Percentiles rank a stretch among this genome's conserved stretches.
These are phyloP conservation scores for Yamagishiella unicocca DNA, from an alignment of 139 green algal genomes.

Conservation along the genomic window DNA sequence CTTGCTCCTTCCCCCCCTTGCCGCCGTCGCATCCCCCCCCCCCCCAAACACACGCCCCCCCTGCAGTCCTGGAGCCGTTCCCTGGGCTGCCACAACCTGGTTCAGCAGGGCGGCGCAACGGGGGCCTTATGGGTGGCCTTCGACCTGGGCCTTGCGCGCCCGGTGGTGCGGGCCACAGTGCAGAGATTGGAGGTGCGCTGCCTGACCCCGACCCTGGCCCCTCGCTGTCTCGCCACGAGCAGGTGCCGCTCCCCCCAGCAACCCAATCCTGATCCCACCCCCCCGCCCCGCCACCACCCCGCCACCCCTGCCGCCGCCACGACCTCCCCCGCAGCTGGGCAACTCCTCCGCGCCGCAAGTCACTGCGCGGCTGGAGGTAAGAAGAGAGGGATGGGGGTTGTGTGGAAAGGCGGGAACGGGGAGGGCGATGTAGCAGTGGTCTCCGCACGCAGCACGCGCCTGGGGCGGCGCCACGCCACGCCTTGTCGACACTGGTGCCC, in stretches of 20 bases:
- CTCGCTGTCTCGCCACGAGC: no score
- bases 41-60: not conserved
- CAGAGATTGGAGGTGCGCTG: slow-evolving; percentile 38
- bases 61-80: not conserved
- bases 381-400: not conserved
- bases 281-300: no score
- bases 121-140: slow-evolving; percentile 39
- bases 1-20: not conserved
- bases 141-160: slow-evolving; percentile 32
- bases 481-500: no score
- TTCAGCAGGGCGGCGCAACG: not conserved
- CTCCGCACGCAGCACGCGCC: no score
- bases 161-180: slow-evolving; percentile 17
- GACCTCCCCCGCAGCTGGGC: not conserved
- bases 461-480: no score
- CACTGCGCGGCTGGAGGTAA: not conserved
- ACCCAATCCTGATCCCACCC: no score
- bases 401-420: no score
- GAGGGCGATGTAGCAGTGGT: no score
- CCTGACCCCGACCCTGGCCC: no score
- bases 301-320: not conserved
- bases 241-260: no score
- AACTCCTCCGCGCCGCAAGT: not conserved
- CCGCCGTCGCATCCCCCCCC: not conserved
- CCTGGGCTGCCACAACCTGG: slow-evolving; percentile 15